Percentiles rank a stretch among this genome's conserved stretches.
phyloP scores from a whole-genome alignment of 2,329 filamentous ascomycete species.

The Purpureocillium lavendulum region DNA sequence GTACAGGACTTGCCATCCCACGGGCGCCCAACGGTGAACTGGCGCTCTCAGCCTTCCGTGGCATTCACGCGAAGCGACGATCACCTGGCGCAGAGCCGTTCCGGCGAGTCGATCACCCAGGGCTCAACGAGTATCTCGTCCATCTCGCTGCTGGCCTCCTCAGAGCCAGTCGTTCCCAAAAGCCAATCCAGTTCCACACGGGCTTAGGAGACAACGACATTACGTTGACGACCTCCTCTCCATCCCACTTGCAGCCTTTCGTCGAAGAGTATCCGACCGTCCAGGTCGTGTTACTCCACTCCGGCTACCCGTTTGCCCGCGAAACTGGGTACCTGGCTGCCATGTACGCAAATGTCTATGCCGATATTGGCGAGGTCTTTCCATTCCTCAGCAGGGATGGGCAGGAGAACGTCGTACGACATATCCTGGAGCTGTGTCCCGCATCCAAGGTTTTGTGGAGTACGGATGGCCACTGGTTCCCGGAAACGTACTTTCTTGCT shows the following conservation, averaged over 20 bases:
- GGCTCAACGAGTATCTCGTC: slow-evolving; percentile 63
- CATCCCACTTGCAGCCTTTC: slow-evolving; percentile 65
- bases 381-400: slow-evolving; percentile 69
- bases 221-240: slow-evolving; percentile 59
- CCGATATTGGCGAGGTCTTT: slow-evolving; percentile 78
- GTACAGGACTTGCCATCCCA: slow-evolving; percentile 60
- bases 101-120: slow-evolving; percentile 50
- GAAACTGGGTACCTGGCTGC: slow-evolving; percentile 72
- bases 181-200: slow-evolving; percentile 78
- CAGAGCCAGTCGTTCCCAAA: slow-evolving; percentile 37
- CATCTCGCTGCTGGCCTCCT: slow-evolving; percentile 54
- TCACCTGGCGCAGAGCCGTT: slow-evolving; percentile 20
- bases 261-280: slow-evolving; percentile 61
- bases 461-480: slow-evolving; percentile 71
- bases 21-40: slow-evolving; percentile 30
- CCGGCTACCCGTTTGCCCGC: slow-evolving; percentile 71
- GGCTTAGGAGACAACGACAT: slow-evolving; percentile 77
- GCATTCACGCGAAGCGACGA: slow-evolving; percentile 21
- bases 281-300: slow-evolving; percentile 70
- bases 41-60: slow-evolving; percentile 27
- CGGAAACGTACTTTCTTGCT: slow-evolving; percentile 69
- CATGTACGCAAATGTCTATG: slow-evolving; percentile 71
- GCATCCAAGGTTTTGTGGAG: slow-evolving; percentile 72
- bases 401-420: slow-evolving; percentile 60
- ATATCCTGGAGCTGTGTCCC: slow-evolving; percentile 69